Conservation (phyloP, 169 alveolate species). For the Eimeria brunetti region DNA sequence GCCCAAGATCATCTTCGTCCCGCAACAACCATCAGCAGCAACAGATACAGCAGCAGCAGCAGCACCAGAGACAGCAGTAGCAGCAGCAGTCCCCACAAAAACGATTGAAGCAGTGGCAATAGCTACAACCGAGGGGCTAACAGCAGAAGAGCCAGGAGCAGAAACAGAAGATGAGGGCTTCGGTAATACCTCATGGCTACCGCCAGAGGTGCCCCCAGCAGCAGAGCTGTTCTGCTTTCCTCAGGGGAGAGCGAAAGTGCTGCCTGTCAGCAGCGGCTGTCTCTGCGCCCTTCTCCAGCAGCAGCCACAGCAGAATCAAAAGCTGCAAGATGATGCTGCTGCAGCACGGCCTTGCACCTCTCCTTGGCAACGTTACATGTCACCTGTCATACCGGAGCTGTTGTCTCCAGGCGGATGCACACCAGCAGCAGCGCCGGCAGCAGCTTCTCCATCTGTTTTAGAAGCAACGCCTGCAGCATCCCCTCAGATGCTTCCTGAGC, state of each 20-base stretch:
- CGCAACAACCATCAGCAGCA: background rate
- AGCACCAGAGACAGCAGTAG: constrained; percentile 1
- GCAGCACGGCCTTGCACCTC: constrained; percentile 47
- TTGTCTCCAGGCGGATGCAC: constrained; percentile 26
- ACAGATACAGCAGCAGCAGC: background rate
- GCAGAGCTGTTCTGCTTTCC: constrained; percentile 55
- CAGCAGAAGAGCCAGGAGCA: constrained; percentile 26
- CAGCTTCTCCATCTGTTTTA: background rate
- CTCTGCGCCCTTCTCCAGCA: constrained; percentile 15
- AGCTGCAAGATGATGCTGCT: background rate
- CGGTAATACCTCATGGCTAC: constrained; percentile 21
- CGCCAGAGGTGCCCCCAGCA: constrained; percentile 67
- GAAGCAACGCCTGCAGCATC: constrained; percentile 11
- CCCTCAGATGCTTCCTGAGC: background rate
- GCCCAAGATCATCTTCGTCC: constrained; percentile 24
- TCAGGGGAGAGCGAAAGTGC: constrained; percentile 51
- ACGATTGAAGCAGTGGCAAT: background rate
- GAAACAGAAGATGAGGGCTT: background rate
- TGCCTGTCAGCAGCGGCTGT: constrained; percentile 47
- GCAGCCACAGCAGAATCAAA: constrained; percentile 11
- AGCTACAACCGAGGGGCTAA: background rate
- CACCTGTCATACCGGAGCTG: constrained; percentile 10
- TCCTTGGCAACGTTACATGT: constrained; percentile 41
- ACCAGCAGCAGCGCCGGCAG: constrained; percentile 2
- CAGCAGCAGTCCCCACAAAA: background rate